Evolutionary conservation across 208 protist species (phyloP).

Genomic region (Crithidia acanthocephali): DNA sequence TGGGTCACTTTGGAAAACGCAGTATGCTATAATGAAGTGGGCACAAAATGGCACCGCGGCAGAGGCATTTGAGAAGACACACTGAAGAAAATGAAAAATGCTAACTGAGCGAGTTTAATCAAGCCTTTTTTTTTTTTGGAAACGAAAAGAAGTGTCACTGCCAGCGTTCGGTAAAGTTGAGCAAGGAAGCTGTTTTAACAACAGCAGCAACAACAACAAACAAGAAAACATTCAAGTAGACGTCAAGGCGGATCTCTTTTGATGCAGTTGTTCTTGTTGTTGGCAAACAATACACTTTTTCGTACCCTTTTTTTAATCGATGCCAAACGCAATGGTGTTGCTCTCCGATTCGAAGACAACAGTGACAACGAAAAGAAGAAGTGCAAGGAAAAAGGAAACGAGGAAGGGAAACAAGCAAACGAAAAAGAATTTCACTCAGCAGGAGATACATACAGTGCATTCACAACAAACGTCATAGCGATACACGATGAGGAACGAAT

Average conservation of each 20-base stretch:
- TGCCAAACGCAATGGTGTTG: too few species aligned
- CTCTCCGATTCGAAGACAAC: not conserved
- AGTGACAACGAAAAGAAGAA: not conserved
- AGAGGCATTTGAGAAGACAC: slow-evolving; percentile 3
- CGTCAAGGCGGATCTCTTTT: not conserved
- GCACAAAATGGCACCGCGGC: too few species aligned
- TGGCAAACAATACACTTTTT: not conserved
- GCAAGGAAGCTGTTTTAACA: too few species aligned
- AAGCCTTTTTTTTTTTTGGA: too few species aligned
- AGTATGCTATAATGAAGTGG: not conserved
- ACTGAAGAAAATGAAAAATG: not conserved
- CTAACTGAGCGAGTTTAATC: too few species aligned
- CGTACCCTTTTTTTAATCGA: not conserved
- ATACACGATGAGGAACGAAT: not conserved
- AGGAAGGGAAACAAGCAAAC: not conserved
- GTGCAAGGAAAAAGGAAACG: slow-evolving; percentile 12
- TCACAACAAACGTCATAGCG: too few species aligned
- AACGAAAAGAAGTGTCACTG: too few species aligned
- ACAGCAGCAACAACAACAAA: too few species aligned
- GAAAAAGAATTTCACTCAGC: too few species aligned
- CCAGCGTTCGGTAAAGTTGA: too few species aligned
- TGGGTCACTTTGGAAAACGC: not conserved
- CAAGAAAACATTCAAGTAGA: too few species aligned
- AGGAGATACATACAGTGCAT: too few species aligned
- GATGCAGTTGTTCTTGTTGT: not conserved